These are phyloP conservation scores for Emydomyces testavorans DNA, from an alignment of 2,329 filamentous ascomycete species.

Conservation along the genomic window DNA sequence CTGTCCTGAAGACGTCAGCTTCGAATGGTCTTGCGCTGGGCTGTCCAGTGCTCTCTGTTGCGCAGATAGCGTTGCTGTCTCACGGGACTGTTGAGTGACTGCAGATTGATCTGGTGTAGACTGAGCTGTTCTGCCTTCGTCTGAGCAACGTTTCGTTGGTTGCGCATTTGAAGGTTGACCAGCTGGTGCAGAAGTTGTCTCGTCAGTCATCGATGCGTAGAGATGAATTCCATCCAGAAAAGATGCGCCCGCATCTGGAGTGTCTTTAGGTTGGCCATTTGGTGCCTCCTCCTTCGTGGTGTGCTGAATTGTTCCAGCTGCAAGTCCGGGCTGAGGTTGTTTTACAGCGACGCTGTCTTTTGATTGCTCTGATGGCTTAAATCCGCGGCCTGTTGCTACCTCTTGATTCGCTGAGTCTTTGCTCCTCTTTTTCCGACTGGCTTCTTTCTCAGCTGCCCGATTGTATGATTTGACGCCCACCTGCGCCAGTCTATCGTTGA, in stretches of 20 bases:
- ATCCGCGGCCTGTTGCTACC: constrained; percentile 14
- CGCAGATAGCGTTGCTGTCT: background rate
- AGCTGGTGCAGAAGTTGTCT: constrained; percentile 9
- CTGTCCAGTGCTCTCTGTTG: background rate
- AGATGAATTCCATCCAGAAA: constrained; percentile 21
- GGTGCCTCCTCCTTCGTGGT: background rate
- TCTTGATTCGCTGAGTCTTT: constrained; percentile 7
- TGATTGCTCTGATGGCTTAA: constrained; percentile 1
- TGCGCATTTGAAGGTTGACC: constrained; percentile 1
- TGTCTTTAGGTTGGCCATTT: constrained; percentile 1
- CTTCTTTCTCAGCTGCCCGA: constrained; percentile 29
- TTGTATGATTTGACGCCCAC: constrained; percentile 51
- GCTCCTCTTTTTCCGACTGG: constrained; percentile 9
- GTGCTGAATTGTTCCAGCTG: constrained; percentile 1
- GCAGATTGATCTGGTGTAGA: background rate
- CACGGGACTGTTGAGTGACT: background rate
- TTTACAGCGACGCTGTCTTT: constrained; percentile 25
- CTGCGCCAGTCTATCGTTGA: constrained; percentile 60
- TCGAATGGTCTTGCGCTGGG: background rate
- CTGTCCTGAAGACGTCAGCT: background rate
- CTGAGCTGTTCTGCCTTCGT: background rate
- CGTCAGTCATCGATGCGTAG: constrained; percentile 19
- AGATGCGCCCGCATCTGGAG: background rate
- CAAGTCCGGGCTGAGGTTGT: constrained; percentile 6
- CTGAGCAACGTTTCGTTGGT: background rate